Conservation (phyloP, 345 rosid species). For the Salix dunnii region DNA sequence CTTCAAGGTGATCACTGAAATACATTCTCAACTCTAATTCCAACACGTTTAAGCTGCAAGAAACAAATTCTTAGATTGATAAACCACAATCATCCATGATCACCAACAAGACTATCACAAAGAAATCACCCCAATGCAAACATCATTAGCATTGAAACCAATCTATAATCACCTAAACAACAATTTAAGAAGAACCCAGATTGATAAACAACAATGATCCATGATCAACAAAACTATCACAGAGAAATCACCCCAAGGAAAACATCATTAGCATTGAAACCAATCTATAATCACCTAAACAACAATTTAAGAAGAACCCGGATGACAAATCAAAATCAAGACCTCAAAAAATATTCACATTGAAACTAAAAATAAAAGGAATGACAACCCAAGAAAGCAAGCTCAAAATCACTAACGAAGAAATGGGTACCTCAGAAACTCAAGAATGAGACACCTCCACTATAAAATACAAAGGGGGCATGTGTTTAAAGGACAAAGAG, state of each 20-base stretch:
- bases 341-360: background rate
- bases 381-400: background rate
- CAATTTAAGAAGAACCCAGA: background rate
- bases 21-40: background rate
- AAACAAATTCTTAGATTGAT: background rate
- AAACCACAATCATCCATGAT: conserved; percentile 4
- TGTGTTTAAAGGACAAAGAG: background rate
- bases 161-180: background rate
- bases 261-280: background rate
- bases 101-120: background rate
- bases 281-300: background rate
- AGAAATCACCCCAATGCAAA: background rate
- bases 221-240: conserved; percentile 2
- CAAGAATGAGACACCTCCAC: background rate
- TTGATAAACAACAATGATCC: background rate
- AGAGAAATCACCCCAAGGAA: background rate
- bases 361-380: background rate
- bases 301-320: background rate
- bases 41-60: background rate
- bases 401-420: conserved; percentile 1
- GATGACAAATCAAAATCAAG: background rate
- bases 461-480: background rate
- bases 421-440: conserved; percentile 16
- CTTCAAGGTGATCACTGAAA: background rate
- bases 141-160: conserved; percentile 1